Evolutionary conservation across 768 basidiomycete genomes (phyloP).

Genomic region (Lactarius vividus): DNA sequence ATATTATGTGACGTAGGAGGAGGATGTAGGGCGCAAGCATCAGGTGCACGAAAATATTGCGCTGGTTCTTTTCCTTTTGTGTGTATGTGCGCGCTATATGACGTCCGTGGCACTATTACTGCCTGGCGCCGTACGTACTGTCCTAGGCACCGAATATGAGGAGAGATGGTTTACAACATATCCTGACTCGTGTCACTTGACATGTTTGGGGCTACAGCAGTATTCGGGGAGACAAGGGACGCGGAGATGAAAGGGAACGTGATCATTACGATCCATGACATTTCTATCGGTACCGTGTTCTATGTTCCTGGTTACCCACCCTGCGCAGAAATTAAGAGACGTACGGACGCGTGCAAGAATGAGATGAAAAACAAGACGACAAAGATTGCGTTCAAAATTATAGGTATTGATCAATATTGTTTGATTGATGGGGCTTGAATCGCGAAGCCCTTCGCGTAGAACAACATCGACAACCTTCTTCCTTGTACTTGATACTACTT

Average conservation of each 20-base stretch:
- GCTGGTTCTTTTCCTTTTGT: not conserved
- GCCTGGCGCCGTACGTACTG: not conserved
- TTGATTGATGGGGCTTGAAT: slow-evolving; percentile 39
- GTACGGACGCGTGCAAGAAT: not conserved
- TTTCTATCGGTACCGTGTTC: not conserved
- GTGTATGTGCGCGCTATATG: not conserved
- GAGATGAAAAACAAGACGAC: not conserved
- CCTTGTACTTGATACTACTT: slow-evolving; percentile 27
- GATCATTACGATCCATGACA: not conserved
- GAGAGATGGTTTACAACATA: not conserved
- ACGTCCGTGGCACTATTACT: not conserved
- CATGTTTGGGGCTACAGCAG: not conserved
- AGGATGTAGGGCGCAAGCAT: not conserved
- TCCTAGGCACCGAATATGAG: not conserved
- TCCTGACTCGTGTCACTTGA: not conserved
- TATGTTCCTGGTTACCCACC: not conserved
- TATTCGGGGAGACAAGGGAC: not conserved
- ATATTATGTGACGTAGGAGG: not conserved
- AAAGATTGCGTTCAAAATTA: slow-evolving; percentile 6
- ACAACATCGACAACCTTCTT: not conserved
- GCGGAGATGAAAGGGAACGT: not conserved
- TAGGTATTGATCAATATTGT: slow-evolving; percentile 33
- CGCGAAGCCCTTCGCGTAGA: slow-evolving; percentile 51
- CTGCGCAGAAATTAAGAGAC: not conserved
- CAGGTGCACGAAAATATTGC: not conserved